Percentiles rank a stretch among this genome's conserved stretches.
Evolutionary conservation across 768 basidiomycete genomes (phyloP).

Genomic region (Lentinula detonsa): DNA sequence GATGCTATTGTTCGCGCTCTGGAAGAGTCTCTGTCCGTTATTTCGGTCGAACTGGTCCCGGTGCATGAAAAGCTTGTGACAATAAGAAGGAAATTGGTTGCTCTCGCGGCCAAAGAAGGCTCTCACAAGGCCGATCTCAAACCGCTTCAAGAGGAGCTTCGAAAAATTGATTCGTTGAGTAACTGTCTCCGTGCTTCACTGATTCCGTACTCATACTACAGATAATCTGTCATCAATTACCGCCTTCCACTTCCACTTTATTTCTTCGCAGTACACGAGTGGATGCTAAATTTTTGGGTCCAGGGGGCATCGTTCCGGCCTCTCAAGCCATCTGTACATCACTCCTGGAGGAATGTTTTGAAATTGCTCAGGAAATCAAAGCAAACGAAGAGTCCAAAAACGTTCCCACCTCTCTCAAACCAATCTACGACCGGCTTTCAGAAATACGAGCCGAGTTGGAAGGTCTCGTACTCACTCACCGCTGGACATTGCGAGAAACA

Average conservation of each 20-base stretch:
- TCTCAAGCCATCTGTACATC: slow-evolving; percentile 92
- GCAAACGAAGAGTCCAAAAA: slow-evolving; percentile 88
- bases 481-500: slow-evolving; percentile 95
- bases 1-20: slow-evolving; percentile 73
- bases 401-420: slow-evolving; percentile 79
- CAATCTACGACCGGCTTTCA: slow-evolving; percentile 87
- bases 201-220: neutral
- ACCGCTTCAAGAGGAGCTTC: slow-evolving; percentile 84
- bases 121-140: slow-evolving; percentile 84
- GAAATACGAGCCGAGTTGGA: slow-evolving; percentile 88
- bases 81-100: slow-evolving; percentile 82
- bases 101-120: slow-evolving; percentile 83
- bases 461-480: slow-evolving; percentile 86
- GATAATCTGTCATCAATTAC: slow-evolving; percentile 10
- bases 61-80: slow-evolving; percentile 86
- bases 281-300: slow-evolving; percentile 92
- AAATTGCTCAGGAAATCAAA: slow-evolving; percentile 91
- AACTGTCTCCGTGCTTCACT: slow-evolving; percentile 22
- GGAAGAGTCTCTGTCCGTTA: slow-evolving; percentile 79
- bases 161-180: slow-evolving; percentile 96
- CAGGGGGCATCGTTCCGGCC: slow-evolving; percentile 82
- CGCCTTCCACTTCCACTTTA: neutral
- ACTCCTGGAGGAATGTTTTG: slow-evolving; percentile 93
- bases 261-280: slow-evolving; percentile 66
- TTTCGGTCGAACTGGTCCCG: slow-evolving; percentile 87